These are phyloP conservation scores for Colletotrichum sp. DNA, from an alignment of 2,329 filamentous ascomycete species.

Conservation along the genomic window DNA sequence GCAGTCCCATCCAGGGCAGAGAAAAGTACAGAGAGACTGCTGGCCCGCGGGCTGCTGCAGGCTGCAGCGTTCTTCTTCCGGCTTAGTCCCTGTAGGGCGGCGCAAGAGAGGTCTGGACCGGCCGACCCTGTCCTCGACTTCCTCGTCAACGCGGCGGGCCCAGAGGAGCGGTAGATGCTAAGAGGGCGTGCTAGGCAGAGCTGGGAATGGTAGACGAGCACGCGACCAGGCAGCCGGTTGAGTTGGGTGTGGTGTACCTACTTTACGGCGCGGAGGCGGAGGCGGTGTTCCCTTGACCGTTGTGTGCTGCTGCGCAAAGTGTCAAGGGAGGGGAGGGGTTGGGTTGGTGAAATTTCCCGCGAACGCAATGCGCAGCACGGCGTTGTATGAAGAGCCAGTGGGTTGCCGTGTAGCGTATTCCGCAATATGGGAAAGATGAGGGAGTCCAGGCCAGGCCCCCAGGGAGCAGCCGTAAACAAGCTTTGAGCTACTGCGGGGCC, in stretches of 20 bases:
- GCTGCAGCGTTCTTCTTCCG: not conserved
- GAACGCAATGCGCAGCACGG: not conserved
- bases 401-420: not conserved
- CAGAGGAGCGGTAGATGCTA: not conserved
- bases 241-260: not conserved
- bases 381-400: not conserved
- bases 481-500: conserved; percentile 7
- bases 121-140: not conserved
- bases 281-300: not conserved
- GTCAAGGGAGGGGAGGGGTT: not conserved
- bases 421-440: not conserved
- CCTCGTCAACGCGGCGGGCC: not conserved
- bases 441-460: not conserved
- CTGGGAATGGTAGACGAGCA: not conserved
- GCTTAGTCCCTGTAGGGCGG: conserved; percentile 1
- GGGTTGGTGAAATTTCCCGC: not conserved
- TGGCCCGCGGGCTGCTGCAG: not conserved
- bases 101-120: not conserved
- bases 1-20: not conserved
- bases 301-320: not conserved
- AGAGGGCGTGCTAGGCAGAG: not conserved
- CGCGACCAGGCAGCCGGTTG: conserved; percentile 1
- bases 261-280: not conserved
- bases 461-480: conserved; percentile 3
- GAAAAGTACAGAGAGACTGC: not conserved